A percentile compares a stretch with the other conserved stretches of the same genome.
Conservation (phyloP, 1,139 yeast species). For the Eremothecium gossypii region DNA sequence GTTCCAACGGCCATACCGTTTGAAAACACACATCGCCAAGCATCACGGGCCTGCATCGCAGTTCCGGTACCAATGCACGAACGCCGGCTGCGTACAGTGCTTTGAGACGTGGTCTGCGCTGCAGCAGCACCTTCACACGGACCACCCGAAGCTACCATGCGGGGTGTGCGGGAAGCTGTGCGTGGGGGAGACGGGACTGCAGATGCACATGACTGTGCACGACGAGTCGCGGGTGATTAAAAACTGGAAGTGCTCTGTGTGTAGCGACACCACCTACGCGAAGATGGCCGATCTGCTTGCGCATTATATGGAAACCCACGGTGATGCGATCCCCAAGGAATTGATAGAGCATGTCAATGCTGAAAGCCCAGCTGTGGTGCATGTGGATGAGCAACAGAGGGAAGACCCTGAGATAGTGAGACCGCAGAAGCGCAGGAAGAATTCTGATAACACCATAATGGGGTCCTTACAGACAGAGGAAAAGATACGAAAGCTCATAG, state of each 20-base stretch:
- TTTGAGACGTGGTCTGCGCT: slow-evolving; percentile 73
- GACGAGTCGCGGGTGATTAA: slow-evolving; percentile 36
- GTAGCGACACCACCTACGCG: slow-evolving; percentile 32
- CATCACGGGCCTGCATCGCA: slow-evolving; percentile 36
- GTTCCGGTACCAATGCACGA: slow-evolving; percentile 47
- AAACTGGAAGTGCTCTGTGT: slow-evolving; percentile 54
- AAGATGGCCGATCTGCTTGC: slow-evolving; percentile 37
- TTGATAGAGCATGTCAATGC: slow-evolving; percentile 3
- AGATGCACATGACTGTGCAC: slow-evolving; percentile 65
- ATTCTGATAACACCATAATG: slow-evolving; percentile 7
- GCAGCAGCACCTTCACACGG: slow-evolving; percentile 60
- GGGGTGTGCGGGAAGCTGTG: slow-evolving; percentile 60
- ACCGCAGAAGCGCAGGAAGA: slow-evolving; percentile 3
- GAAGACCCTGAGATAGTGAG: not conserved
- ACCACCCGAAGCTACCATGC: slow-evolving; percentile 67
- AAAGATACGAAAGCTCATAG: slow-evolving; percentile 12
- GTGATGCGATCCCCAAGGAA: slow-evolving; percentile 15
- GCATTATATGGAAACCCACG: slow-evolving; percentile 38
- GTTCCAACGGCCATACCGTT: slow-evolving; percentile 51
- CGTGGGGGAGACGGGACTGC: slow-evolving; percentile 62
- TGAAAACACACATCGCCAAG: slow-evolving; percentile 52
- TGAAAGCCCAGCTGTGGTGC: not conserved
- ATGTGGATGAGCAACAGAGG: not conserved
- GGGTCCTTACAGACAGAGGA: slow-evolving; percentile 14
- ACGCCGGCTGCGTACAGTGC: slow-evolving; percentile 47